Evolutionary conservation across 208 protist genomes (phyloP), one percentile per base, ranked within the genome.

Genomic region (Acanthamoeba lugdunensis): DNA sequence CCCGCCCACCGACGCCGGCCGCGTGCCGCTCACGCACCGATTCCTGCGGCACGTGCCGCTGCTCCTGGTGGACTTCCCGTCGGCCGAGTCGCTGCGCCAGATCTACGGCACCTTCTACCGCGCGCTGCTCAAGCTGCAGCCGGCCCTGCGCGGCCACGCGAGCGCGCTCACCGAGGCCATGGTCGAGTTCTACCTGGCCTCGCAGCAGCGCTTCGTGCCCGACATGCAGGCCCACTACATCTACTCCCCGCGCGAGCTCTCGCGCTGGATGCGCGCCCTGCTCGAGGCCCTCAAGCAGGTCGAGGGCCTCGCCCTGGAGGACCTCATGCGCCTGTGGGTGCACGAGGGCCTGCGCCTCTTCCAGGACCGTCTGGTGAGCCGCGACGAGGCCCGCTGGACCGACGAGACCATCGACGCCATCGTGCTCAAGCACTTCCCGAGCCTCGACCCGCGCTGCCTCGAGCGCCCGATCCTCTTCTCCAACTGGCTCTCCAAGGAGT

Each of bases 21-120:
- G 99, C 92, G 97, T 99, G 52, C 97, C 98, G 28, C 96, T 99
- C 37, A 97, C 97, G 9, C 95, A 97, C 37, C 96, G 99, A 52
- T 99, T 99, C 94, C 96, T 99, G 41, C 98, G 99, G 21, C 99
- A 99, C 96, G 97, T 98, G 2, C 98, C 99, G 41, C 97, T 99
- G 25, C 95, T 99, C 28, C 97, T 99, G 28, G 98, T 99, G 13
- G 99, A 99, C 96, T 99, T 99, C 96, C 99, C 99, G 14, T 97
- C 98, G 4, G 82, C 94, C 4, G 97, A 98, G 73, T 99, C 99
- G 37, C 96, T 99, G n/a, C 95, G 95, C 50, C 98, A 98, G 73
- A 99, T 99, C 67, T 99, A 99, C 96, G 97, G 96, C 93, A 99
- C 98, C 25, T 99, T 99, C 96, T 99, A 98, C 94, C 95, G 98